phyloP scores from a whole-genome alignment of 306 rosid genomes.

The Medicago ruthenica region DNA sequence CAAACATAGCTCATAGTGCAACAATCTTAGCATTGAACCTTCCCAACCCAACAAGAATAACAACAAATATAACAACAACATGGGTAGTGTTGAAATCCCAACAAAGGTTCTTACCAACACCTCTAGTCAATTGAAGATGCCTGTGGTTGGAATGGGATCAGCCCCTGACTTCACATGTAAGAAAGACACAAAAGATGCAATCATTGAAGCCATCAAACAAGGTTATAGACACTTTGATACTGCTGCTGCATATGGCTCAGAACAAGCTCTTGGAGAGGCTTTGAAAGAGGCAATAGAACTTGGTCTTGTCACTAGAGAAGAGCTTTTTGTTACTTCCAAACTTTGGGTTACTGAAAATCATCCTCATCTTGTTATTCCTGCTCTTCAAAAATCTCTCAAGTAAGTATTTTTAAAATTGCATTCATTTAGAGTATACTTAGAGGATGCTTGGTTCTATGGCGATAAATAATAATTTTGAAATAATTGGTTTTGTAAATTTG shows the following conservation, averaged over 20 bases:
- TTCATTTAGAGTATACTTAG: not conserved
- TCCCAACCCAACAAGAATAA: not conserved
- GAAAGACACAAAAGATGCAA: constrained; percentile 50
- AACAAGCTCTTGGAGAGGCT: constrained; percentile 54
- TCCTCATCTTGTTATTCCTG: constrained; percentile 50
- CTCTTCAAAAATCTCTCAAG: constrained; percentile 51
- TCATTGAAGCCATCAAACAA: constrained; percentile 51
- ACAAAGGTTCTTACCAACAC: constrained; percentile 33
- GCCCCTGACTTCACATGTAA: constrained; percentile 56
- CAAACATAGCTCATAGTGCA: not conserved
- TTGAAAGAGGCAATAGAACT: constrained; percentile 45
- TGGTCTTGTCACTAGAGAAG: constrained; percentile 47
- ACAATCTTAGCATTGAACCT: not conserved
- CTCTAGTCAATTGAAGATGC: constrained; percentile 11
- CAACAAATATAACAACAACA: not conserved
- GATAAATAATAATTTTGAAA: too few species aligned
- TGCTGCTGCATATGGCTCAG: constrained; percentile 53
- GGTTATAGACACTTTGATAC: constrained; percentile 61
- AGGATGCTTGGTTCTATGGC: too few species aligned
- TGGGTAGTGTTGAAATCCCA: constrained; percentile 44
- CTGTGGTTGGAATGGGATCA: constrained; percentile 56
- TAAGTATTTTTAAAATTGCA: not conserved
- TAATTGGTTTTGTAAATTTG: too few species aligned
- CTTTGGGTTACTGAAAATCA: constrained; percentile 56
- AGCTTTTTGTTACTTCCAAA: constrained; percentile 62